phyloP scores from a whole-genome alignment of 371 early-diverging fungal species.

The Conidiobolus coronatus region DNA sequence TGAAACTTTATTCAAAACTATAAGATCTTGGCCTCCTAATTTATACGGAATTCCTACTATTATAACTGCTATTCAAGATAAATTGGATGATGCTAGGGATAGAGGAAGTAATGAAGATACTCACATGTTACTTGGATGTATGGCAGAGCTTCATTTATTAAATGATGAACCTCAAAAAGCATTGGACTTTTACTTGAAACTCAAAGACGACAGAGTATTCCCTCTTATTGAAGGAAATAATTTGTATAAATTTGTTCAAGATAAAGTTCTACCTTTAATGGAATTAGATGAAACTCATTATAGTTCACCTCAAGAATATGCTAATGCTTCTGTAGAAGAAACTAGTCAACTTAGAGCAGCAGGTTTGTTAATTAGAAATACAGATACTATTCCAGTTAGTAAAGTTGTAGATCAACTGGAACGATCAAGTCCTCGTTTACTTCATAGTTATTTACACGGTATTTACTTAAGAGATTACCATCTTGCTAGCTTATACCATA shows the following conservation, averaged over 20 bases:
- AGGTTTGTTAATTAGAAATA: conserved; percentile 52
- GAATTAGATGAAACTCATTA: conserved; percentile 44
- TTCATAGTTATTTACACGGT: conserved; percentile 77
- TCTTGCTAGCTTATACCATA: background rate
- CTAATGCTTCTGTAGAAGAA: conserved; percentile 6
- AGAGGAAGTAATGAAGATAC: conserved; percentile 24
- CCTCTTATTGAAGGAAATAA: conserved; percentile 48
- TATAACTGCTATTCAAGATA: conserved; percentile 49
- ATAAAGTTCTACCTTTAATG: conserved; percentile 53
- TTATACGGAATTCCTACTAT: conserved; percentile 50
- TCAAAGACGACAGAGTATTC: conserved; percentile 43
- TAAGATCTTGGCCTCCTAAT: conserved; percentile 51
- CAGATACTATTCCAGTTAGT: conserved; percentile 58
- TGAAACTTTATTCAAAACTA: conserved; percentile 24
- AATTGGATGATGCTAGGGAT: conserved; percentile 21
- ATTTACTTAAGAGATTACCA: conserved; percentile 36
- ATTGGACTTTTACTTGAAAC: conserved; percentile 51
- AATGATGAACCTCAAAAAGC: conserved; percentile 51
- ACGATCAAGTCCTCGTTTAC: conserved; percentile 16
- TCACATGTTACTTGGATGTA: background rate
- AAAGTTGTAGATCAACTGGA: conserved; percentile 40
- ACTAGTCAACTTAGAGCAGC: conserved; percentile 26
- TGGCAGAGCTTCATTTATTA: background rate
- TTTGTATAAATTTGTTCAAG: conserved; percentile 50
- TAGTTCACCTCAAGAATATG: conserved; percentile 4